Evolutionary conservation across 2,329 filamentous ascomycete species (phyloP).

Genomic region (Curvularia sp.): DNA sequence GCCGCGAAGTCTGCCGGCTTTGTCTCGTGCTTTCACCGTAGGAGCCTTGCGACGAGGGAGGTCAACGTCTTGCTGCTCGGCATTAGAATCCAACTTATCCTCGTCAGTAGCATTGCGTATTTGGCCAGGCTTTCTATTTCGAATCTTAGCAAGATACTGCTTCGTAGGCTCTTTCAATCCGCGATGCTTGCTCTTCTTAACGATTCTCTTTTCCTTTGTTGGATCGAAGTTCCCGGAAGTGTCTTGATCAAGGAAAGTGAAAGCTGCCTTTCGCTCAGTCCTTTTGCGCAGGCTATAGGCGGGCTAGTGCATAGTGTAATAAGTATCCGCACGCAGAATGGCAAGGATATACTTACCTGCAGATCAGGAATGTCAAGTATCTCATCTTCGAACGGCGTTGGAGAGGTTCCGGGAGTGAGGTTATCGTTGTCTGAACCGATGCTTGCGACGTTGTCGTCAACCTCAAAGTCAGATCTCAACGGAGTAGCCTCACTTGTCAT

Average conservation of each 20-base stretch:
- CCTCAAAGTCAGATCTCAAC: slow-evolving; percentile 2
- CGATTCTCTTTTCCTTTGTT: slow-evolving; percentile 18
- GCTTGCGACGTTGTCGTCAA: slow-evolving; percentile 16
- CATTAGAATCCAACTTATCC: neutral
- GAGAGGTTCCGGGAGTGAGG: slow-evolving; percentile 16
- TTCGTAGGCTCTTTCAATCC: slow-evolving; percentile 3
- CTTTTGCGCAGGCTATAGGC: slow-evolving; percentile 36
- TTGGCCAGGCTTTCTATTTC: slow-evolving; percentile 24
- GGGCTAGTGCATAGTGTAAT: slow-evolving; percentile 21
- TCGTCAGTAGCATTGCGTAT: slow-evolving; percentile 27
- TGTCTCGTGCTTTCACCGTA: slow-evolving; percentile 8
- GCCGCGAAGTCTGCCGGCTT: neutral
- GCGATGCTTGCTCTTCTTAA: slow-evolving; percentile 17
- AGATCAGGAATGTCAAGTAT: slow-evolving; percentile 23
- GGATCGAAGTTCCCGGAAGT: slow-evolving; percentile 50
- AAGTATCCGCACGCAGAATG: slow-evolving; percentile 1
- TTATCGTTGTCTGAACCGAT: slow-evolving; percentile 10
- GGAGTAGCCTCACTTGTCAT: slow-evolving; percentile 8
- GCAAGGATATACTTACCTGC: slow-evolving; percentile 1
- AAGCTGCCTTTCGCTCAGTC: slow-evolving; percentile 27
- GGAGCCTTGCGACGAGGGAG: neutral
- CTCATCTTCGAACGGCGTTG: slow-evolving; percentile 18
- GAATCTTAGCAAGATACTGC: slow-evolving; percentile 33
- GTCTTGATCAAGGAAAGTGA: slow-evolving; percentile 49
- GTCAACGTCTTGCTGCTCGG: neutral